Conservation (phyloP, 2,329 filamentous ascomycete genomes). For the Massarina eburnea region DNA sequence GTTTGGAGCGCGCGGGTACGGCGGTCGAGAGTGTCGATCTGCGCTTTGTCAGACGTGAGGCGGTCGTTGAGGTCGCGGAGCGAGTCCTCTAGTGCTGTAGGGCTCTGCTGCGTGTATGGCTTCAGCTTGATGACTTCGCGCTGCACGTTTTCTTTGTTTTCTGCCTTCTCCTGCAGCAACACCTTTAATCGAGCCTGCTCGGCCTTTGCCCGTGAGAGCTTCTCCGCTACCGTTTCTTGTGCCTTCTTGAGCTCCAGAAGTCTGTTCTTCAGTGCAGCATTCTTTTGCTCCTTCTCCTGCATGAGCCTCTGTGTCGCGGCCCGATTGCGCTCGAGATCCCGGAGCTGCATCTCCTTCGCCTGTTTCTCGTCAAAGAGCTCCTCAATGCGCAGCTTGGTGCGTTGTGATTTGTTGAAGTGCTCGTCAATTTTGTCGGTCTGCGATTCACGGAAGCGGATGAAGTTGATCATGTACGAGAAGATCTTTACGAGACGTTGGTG, state of each 20-base stretch:
- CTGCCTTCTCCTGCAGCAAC: constrained; percentile 70
- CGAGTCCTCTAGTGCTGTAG: constrained; percentile 77
- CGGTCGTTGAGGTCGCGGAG: constrained; percentile 80
- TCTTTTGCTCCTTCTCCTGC: constrained; percentile 80
- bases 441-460: constrained; percentile 92
- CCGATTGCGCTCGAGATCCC: constrained; percentile 78
- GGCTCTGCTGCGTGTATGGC: constrained; percentile 89
- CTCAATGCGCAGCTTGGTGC: constrained; percentile 85
- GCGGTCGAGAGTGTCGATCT: constrained; percentile 85
- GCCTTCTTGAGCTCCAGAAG: constrained; percentile 77
- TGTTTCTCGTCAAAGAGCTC: constrained; percentile 83
- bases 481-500: constrained; percentile 90
- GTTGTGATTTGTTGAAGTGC: constrained; percentile 88
- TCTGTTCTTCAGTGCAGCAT: constrained; percentile 81
- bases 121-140: constrained; percentile 87
- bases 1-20: constrained; percentile 89
- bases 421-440: constrained; percentile 88
- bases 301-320: constrained; percentile 79
- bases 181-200: constrained; percentile 77
- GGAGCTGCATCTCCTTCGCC: constrained; percentile 76
- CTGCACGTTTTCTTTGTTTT: constrained; percentile 68
- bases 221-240: constrained; percentile 80
- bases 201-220: constrained; percentile 78
- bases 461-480: constrained; percentile 98
- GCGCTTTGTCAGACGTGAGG: constrained; percentile 74